Evolutionary conservation across 768 basidiomycete species (phyloP), one percentile per base, ranked within the genome.

Genomic region (Antrodiella citrinella): DNA sequence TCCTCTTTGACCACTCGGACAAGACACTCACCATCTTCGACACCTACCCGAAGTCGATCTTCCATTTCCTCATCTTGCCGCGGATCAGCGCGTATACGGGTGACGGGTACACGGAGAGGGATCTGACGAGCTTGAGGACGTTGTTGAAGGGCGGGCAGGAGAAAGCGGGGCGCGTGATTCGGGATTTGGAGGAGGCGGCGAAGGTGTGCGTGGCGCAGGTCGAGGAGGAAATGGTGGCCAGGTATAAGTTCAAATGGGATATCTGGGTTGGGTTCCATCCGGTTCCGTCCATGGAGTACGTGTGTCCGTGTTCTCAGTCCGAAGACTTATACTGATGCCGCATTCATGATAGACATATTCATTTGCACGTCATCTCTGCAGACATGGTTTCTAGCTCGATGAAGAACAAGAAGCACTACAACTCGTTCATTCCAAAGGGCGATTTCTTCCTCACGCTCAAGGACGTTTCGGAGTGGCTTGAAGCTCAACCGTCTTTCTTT

Each of bases 341-440:
- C 26, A n/a, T n/a, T n/a, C 4, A 9, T 15, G 4, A 4, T 52
- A 90, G 88, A 52, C 90, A 92, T 62, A 52, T 92, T 2, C 90
- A 96, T 60, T 65, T 95, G 10, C 93, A 96, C 61, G 80, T 96
- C 47, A 67, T 96, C 35, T 92, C 91, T 3, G 74, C 78, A 3
- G 93, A 96, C 61, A 62, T 92, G 26, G 73, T 73, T 48, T 84
- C 84, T 0, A 74, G 78, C 7, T 69, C 67, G 47, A 66, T 94
- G 71, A 95, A 93, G 68, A 77, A 72, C 49, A 96, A 95, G 72
- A 88, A 85, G 60, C 93, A 96, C 57, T 88, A 91, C 67, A 93
- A 94, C 59, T 86, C 89, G 4, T 96, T 94, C 67, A 84, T 87
- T 59, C 92, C 92, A 0, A 78, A 79, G 44, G 71, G 78, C 18